Percentiles rank a stretch among this genome's conserved stretches.
Conservation (phyloP, 768 basidiomycete species). For the Russula sp. region DNA sequence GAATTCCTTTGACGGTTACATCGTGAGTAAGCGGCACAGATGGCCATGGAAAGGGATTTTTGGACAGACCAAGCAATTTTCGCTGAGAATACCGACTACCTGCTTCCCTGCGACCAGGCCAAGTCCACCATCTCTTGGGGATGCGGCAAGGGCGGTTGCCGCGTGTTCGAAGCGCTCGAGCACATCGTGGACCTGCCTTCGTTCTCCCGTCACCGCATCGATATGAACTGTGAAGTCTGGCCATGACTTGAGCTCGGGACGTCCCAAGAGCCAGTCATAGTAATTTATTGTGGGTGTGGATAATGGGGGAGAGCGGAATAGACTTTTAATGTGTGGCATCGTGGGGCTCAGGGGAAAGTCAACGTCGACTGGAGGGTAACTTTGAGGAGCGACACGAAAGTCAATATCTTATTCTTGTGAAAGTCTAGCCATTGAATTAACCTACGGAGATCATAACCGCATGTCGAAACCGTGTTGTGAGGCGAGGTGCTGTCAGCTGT, state of each 20-base stretch:
- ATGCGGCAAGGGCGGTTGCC: conserved; percentile 49
- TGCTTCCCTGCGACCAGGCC: conserved; percentile 42
- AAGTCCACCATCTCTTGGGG: conserved; percentile 51
- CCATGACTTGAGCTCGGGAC: conserved; percentile 11
- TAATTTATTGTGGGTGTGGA: conserved; percentile 22
- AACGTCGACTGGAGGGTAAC: neutral
- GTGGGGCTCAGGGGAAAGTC: neutral
- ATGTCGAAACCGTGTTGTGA: neutral
- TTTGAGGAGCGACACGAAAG: neutral
- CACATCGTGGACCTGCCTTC: conserved; percentile 49
- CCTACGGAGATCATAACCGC: neutral
- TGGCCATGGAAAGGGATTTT: neutral
- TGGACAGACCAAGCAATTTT: conserved; percentile 62
- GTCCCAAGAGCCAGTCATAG: conserved; percentile 20
- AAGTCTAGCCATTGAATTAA: too few species aligned
- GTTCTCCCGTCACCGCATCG: conserved; percentile 51
- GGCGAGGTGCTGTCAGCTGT: neutral
- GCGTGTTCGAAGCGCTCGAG: conserved; percentile 50
- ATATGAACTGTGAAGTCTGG: conserved; percentile 56
- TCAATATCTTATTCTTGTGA: neutral
- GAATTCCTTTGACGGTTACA: conserved; percentile 47
- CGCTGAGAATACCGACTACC: conserved; percentile 66
- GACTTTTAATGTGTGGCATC: conserved; percentile 10
- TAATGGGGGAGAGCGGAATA: conserved; percentile 2
- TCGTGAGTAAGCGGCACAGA: neutral